Base-by-base conservation (phyloP, 352 stramenopile genomes). In the Phytophthora boehmeriae region DNA sequence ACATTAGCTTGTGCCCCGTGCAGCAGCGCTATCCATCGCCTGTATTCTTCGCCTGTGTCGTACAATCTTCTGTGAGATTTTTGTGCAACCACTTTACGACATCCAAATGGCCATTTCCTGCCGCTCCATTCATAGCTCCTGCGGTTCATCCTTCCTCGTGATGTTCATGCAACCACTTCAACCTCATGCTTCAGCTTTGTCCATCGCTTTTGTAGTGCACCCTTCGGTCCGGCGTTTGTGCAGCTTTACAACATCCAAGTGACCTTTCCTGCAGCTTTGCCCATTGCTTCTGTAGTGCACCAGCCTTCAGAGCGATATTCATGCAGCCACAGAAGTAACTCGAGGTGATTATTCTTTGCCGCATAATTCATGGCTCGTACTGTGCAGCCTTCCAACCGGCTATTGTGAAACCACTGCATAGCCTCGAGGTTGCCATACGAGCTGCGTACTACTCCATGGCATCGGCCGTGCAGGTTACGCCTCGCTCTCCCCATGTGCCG, bases 251-350 rank as follows among this genome's bases (percentile, higher is more conserved):
- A 22, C 38, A 6, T 45, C 14, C 14, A 45, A 45, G 14, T 45
- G 38, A 22, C 17, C 38, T 45, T 8, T 23, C 14, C 38, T 19
- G 41, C 41, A 28, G 41, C 17, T 23, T 19, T 8, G 27, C 27
- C 41, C 41, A 47, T 47, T 11, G 41, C 41, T n/a, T 19, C 41
- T 28, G 11, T 47, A 4, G 41, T 28, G n/a, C 41, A 47, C 27
- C n/a, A n/a, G n/a, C 41, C 41, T 23, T 47, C 41, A 25, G 41
- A 4, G 11, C 41, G 41, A 23, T 47, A 14, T 10, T 11, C 44
- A 28, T 38, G 44, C 20, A 51, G 23, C 20, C 44, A 51, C 22
- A 38, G 11, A 20, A 51, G n/a, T 14, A 23, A 51, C 5, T 17
- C 9, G 20, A 20, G n/a, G n/a, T n/a, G n/a, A n/a, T n/a, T n/a